Evolutionary conservation across 768 basidiomycete genomes (phyloP).

Genomic region (Lactifluus subvellereus): DNA sequence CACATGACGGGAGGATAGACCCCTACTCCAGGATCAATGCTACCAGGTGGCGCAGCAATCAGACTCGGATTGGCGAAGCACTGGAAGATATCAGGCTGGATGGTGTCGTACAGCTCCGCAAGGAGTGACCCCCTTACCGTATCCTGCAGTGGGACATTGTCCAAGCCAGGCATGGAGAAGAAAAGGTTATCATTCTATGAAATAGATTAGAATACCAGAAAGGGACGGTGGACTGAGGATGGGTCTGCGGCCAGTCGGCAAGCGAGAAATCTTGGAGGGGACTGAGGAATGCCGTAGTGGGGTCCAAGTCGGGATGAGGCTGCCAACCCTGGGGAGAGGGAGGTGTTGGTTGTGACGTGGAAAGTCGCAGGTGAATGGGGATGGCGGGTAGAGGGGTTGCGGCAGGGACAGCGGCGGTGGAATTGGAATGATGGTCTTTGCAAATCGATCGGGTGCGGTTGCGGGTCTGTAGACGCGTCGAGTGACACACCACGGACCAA

Average conservation of each 20-base stretch:
- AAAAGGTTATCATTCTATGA: background rate
- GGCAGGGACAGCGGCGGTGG: background rate
- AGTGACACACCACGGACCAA: conserved; percentile 1
- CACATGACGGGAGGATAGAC: background rate
- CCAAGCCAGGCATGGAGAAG: conserved; percentile 1
- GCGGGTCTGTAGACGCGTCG: conserved; percentile 1
- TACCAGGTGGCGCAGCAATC: conserved; percentile 5
- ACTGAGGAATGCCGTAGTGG: background rate
- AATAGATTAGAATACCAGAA: background rate
- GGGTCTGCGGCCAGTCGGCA: background rate
- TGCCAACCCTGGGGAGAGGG: background rate
- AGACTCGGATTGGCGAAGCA: background rate
- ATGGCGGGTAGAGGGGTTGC: background rate
- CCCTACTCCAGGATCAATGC: conserved; percentile 11
- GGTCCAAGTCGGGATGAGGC: background rate
- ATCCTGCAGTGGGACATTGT: background rate
- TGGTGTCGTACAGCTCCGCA: background rate
- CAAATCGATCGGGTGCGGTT: background rate
- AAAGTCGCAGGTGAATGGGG: background rate
- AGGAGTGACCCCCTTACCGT: background rate
- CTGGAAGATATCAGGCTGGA: background rate
- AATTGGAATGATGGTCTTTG: background rate
- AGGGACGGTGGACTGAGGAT: background rate
- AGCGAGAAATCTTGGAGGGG: background rate
- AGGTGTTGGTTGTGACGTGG: background rate